Evolutionary conservation across 305 asterid genomes (phyloP).

Genomic region (Fraxinus dipetala): DNA sequence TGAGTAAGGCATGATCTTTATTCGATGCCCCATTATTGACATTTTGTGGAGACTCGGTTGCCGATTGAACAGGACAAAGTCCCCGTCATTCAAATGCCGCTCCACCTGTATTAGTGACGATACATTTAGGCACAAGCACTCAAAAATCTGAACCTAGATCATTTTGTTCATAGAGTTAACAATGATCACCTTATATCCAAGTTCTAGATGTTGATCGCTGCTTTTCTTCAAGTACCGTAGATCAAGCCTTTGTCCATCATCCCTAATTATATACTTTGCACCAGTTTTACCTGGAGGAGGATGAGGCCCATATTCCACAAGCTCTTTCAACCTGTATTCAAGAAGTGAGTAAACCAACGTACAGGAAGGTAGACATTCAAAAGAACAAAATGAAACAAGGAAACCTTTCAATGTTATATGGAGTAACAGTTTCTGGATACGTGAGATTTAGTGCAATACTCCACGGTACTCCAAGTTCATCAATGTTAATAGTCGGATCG

Average conservation of each 20-base stretch:
- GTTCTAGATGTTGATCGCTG: constrained; percentile 93
- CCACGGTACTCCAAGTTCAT: constrained; percentile 98
- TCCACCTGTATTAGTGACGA: constrained; percentile 70
- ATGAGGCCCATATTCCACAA: constrained; percentile 96
- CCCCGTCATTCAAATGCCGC: constrained; percentile 98
- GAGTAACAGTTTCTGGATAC: constrained; percentile 97
- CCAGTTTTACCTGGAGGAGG: constrained; percentile 99
- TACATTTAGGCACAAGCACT: constrained; percentile 24
- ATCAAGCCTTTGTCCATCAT: constrained; percentile 99
- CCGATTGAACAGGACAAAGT: constrained; percentile 89
- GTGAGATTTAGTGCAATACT: constrained; percentile 95
- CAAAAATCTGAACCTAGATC: neutral
- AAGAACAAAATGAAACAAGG: constrained; percentile 10
- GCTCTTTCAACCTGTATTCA: constrained; percentile 82
- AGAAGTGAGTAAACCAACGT: constrained; percentile 16
- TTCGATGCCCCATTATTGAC: constrained; percentile 99
- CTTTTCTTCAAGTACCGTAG: constrained; percentile 96
- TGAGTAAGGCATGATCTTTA: constrained; percentile 98
- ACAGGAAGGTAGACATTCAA: constrained; percentile 3
- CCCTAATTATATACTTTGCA: constrained; percentile 95
- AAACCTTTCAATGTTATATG: constrained; percentile 96
- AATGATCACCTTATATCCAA: constrained; percentile 75
- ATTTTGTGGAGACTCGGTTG: constrained; percentile 98
- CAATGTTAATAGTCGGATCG: constrained; percentile 95
- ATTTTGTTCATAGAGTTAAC: constrained; percentile 3